These are phyloP conservation scores for Claviceps capensis DNA, from an alignment of 2,329 filamentous ascomycete genomes.

Conservation along the genomic window DNA sequence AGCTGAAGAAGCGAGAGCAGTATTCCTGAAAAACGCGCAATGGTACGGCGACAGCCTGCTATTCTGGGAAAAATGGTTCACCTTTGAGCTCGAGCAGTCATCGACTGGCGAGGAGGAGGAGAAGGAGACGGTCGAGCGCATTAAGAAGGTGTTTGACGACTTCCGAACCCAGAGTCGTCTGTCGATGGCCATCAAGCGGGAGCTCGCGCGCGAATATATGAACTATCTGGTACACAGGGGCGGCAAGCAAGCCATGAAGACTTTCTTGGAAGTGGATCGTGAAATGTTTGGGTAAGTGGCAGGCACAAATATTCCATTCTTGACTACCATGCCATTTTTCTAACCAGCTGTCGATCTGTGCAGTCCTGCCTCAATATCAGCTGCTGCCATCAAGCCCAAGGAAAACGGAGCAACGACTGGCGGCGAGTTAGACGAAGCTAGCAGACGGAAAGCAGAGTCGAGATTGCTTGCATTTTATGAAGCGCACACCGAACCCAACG, in stretches of 20 bases:
- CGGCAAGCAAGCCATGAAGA: constrained; percentile 69
- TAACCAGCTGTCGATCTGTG: neutral
- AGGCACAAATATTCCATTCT: neutral
- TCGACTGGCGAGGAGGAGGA: constrained; percentile 56
- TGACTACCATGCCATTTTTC: neutral
- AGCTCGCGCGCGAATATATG: constrained; percentile 68
- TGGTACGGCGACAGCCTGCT: constrained; percentile 73
- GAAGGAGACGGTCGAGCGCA: constrained; percentile 50
- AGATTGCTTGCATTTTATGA: constrained; percentile 39
- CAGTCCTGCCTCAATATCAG: constrained; percentile 12
- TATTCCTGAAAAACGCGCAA: constrained; percentile 71
- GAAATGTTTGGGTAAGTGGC: constrained; percentile 67
- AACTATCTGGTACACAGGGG: constrained; percentile 72
- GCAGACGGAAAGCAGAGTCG: constrained; percentile 36
- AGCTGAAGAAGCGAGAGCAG: constrained; percentile 63
- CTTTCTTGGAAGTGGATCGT: constrained; percentile 69
- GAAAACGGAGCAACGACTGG: constrained; percentile 26
- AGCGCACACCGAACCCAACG: constrained; percentile 31
- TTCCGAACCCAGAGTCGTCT: constrained; percentile 62
- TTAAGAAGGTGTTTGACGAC: constrained; percentile 68
- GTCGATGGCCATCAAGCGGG: constrained; percentile 51
- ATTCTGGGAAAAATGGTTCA: constrained; percentile 83
- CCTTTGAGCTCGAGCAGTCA: constrained; percentile 79
- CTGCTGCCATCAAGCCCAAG: constrained; percentile 19
- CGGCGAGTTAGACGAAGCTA: constrained; percentile 37